Percentiles rank a stretch among this genome's conserved stretches.
phyloP scores from a whole-genome alignment of 805 yeast genomes.

The Teunomyces lycoperdinae region DNA sequence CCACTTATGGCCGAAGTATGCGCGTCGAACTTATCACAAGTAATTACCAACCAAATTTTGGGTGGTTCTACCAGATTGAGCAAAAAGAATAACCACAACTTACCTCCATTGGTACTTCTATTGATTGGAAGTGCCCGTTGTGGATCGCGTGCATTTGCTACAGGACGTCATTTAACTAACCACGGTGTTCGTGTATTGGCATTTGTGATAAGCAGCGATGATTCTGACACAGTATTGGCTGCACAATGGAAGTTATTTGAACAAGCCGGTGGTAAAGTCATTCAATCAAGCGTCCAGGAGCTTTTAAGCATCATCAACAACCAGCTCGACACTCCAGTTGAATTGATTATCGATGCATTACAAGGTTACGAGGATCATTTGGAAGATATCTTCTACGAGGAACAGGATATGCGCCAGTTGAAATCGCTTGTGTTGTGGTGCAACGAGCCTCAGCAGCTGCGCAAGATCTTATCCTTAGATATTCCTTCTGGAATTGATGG shows the following conservation, averaged over 20 bases:
- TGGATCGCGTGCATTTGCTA: constrained; percentile 71
- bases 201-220: constrained; percentile 34
- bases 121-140: constrained; percentile 73
- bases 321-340: constrained; percentile 69
- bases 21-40: constrained; percentile 60
- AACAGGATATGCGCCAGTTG: constrained; percentile 36
- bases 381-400: constrained; percentile 48
- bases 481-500: constrained; percentile 82
- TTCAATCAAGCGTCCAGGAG: constrained; percentile 31
- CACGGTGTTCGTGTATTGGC: constrained; percentile 70
- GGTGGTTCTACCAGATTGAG: constrained; percentile 69
- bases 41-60: constrained; percentile 53
- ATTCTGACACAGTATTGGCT: constrained; percentile 42
- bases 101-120: constrained; percentile 72
- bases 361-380: constrained; percentile 78
- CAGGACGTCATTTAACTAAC: constrained; percentile 76
- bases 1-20: constrained; percentile 59
- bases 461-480: constrained; percentile 64
- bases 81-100: constrained; percentile 61
- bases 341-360: constrained; percentile 75
- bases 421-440: constrained; percentile 63
- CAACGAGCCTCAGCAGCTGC: constrained; percentile 42
- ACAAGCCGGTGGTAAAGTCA: constrained; percentile 64
- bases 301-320: constrained; percentile 36
- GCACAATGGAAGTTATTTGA: constrained; percentile 56